Evolutionary conservation across 1,139 yeast genomes (phyloP), one percentile per base, ranked within the genome.

Genomic region (Lodderomyces beijingensis): DNA sequence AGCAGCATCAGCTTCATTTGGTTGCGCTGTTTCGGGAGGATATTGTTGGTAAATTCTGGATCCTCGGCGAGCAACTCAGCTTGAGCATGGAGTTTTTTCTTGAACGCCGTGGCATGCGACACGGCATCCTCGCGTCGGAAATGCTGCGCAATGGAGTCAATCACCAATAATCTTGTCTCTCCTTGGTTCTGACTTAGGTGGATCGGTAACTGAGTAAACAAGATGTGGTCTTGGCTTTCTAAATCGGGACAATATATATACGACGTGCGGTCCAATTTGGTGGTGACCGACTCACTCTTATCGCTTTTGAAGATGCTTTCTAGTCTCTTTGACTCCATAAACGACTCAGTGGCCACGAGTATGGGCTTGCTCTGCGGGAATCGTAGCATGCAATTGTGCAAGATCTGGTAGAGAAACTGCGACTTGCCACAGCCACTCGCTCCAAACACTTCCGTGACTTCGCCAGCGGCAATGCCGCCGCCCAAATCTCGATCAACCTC

Each of bases 81-180:
- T 37, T 59, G 65, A 19, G 39, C 38, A 4, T 39, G 35, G 3
- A 64, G 38, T 28, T 38, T 40, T 9, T 51, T 47, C 26, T 46
- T 46, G 7, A 67, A 44, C 36, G 52, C 60, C 3, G 48, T 42
- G 3, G 56, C 43, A 39, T 53, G 61, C 32, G 57, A 51, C 5
- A 64, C 53, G 5, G 64, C 61, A 27, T 78, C 65, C 44, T 83
- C 93, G 3, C 82, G 77, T 36, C 96, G 60, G 33, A 82, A 61
- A 51, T 86, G 95, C 42, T 87, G 93, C 0, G 95, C 86, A n/a
- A 88, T 77, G 23, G 94, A 83, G 54, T 88, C 96, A 7, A 88
- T 66, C 0, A 86, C 65, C 0, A 88, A 62, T 14, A 83, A 46
- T 28, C 74, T 79, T 2, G 77, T 65, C 2, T 60, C 50, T 4